Evolutionary conservation across 257 asterid genomes (phyloP).

Genomic region (Solanum corneliomulleri): DNA sequence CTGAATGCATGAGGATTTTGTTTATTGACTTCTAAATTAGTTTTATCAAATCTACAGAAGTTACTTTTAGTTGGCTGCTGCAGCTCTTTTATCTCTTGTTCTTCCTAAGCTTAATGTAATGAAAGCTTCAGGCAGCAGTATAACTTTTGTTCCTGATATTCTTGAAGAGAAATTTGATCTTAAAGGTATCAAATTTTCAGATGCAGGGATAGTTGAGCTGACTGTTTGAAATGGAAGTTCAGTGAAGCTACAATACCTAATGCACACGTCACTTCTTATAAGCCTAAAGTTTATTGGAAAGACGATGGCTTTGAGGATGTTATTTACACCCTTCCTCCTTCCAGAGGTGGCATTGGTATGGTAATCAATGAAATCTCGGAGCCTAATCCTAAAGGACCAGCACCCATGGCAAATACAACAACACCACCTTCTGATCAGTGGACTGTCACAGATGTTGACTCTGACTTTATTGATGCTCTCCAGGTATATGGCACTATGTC

Average conservation of each 20-base stretch:
- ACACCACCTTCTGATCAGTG: conserved; percentile 17
- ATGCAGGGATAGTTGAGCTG: conserved; percentile 39
- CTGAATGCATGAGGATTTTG: not conserved
- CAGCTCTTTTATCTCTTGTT: conserved; percentile 44
- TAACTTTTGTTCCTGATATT: conserved; percentile 13
- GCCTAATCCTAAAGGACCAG: conserved; percentile 4
- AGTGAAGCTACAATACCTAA: conserved; percentile 43
- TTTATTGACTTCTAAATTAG: not conserved
- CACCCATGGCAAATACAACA: not conserved
- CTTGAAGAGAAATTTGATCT: conserved; percentile 54
- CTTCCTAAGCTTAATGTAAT: conserved; percentile 19
- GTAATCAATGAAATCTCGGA: conserved; percentile 29
- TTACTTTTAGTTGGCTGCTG: conserved; percentile 9
- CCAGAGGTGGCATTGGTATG: conserved; percentile 60
- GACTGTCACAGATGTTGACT: conserved; percentile 67
- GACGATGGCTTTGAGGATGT: conserved; percentile 75
- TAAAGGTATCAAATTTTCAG: conserved; percentile 51
- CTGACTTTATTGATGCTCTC: conserved; percentile 68
- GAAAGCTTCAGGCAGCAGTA: conserved; percentile 14
- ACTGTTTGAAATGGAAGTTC: conserved; percentile 74
- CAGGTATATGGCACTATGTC: conserved; percentile 20
- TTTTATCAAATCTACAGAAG: not conserved
- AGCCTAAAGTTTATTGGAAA: conserved; percentile 75
- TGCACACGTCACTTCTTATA: conserved; percentile 59
- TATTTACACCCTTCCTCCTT: conserved; percentile 34